These are phyloP conservation scores for Dunaliella sp. DNA, from an alignment of 139 green algal species.

Conservation along the genomic window DNA sequence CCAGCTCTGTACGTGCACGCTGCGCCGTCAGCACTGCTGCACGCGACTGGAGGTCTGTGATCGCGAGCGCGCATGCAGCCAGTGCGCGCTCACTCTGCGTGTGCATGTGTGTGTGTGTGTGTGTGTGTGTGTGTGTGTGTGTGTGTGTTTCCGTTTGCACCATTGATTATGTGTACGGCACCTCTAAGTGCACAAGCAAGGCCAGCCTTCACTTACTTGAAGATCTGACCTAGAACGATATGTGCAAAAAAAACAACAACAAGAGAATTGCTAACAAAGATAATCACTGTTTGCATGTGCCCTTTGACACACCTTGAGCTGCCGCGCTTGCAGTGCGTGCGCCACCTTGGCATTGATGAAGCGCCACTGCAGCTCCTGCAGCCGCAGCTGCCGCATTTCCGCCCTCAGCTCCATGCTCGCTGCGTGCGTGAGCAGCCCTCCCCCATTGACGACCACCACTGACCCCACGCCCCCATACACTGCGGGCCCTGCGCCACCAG, in stretches of 20 bases:
- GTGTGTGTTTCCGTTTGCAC: not conserved
- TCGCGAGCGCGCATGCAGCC: constrained; percentile 6
- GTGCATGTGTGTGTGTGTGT: too few relatives aligned
- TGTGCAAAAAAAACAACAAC: not conserved
- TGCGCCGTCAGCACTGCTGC: not conserved
- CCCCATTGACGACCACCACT: not conserved
- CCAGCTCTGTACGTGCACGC: not conserved
- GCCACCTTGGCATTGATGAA: constrained; percentile 2
- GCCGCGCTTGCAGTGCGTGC: not conserved
- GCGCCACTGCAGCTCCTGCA: constrained; percentile 18
- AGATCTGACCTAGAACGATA: not conserved
- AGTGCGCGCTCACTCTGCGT: not conserved
- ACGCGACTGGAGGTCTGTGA: not conserved
- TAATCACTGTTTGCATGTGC: too few relatives aligned
- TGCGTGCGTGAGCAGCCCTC: not conserved
- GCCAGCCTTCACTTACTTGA: not conserved
- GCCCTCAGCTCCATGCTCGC: not conserved
- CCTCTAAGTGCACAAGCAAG: not conserved
- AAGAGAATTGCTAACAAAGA: too few relatives aligned
- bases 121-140: too few relatives aligned
- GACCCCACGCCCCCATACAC: not conserved
- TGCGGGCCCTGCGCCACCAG: not conserved
- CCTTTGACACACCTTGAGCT: constrained; percentile 8
- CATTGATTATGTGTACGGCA: not conserved
- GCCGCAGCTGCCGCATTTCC: constrained; percentile 4